Evolutionary conservation across 2,329 filamentous ascomycete genomes (phyloP).

Genomic region (Purpureocillium lavendulum): DNA sequence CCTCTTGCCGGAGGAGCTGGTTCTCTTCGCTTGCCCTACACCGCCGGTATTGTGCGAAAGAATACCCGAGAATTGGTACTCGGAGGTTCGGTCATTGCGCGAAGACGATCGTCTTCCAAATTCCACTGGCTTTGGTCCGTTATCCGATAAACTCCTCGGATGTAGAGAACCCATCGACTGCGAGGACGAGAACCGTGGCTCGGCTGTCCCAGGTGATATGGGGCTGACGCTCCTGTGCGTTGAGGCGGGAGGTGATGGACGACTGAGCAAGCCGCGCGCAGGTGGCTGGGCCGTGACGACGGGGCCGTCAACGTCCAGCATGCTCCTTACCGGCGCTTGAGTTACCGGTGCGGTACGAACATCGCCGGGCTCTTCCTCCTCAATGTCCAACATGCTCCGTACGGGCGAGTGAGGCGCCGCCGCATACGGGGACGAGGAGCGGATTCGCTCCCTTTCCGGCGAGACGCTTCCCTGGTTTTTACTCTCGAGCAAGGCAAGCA

Average conservation of each 20-base stretch:
- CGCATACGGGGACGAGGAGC: constrained; percentile 45
- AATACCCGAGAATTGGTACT: constrained; percentile 56
- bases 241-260: constrained; percentile 21
- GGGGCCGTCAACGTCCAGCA: constrained; percentile 50
- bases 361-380: constrained; percentile 21
- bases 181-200: constrained; percentile 14
- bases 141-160: constrained; percentile 49
- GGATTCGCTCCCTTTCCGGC: constrained; percentile 21
- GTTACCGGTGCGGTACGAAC: constrained; percentile 25
- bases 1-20: constrained; percentile 10
- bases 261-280: constrained; percentile 43
- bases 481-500: constrained; percentile 60
- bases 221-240: constrained; percentile 23
- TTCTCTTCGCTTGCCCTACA: constrained; percentile 25
- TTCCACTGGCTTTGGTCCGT: constrained; percentile 35
- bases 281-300: constrained; percentile 27
- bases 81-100: constrained; percentile 35
- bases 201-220: constrained; percentile 18
- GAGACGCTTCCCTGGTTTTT: constrained; percentile 23
- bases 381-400: constrained; percentile 58
- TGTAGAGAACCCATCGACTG: constrained; percentile 17
- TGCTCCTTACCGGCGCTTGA: constrained; percentile 53
- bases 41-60: constrained; percentile 41
- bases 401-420: constrained; percentile 56
- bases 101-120: constrained; percentile 27